phyloP scores from a whole-genome alignment of 164 flowering plant genomes.

The Hamamelis virginiana region DNA sequence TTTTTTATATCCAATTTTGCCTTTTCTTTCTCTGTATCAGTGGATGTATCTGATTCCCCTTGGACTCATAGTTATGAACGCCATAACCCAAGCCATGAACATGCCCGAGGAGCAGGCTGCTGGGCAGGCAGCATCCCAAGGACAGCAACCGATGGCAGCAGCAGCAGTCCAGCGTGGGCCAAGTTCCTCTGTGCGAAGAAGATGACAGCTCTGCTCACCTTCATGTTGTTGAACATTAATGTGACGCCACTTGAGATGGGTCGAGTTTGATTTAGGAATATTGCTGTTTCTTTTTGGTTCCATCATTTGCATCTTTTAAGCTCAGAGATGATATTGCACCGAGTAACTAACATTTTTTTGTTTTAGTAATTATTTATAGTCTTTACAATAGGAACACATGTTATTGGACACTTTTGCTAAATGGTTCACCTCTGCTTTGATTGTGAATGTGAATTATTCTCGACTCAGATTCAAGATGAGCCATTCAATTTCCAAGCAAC shows the following conservation, averaged over 20 bases:
- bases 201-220: slow-evolving; percentile 33
- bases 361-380: no score
- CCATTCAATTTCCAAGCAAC: no score
- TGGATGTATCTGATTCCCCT: slow-evolving; percentile 98
- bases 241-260: background rate
- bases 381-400: no score
- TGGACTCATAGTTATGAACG: slow-evolving; percentile 88
- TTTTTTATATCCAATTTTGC: background rate
- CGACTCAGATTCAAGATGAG: no score
- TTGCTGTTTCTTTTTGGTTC: background rate
- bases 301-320: background rate
- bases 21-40: slow-evolving; percentile 42
- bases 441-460: no score
- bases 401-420: no score
- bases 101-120: slow-evolving; percentile 80
- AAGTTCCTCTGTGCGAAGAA: slow-evolving; percentile 62
- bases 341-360: no score
- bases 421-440: no score
- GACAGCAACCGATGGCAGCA: slow-evolving; percentile 35
- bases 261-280: background rate
- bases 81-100: slow-evolving; percentile 96
- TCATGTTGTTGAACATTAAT: background rate
- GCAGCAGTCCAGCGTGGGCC: slow-evolving; percentile 53
- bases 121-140: slow-evolving; percentile 55
- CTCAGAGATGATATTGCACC: no score